Percentiles rank a stretch among this genome's conserved stretches.
Conservation (phyloP, 768 basidiomycete genomes). For the Floccularia luteovirens region DNA sequence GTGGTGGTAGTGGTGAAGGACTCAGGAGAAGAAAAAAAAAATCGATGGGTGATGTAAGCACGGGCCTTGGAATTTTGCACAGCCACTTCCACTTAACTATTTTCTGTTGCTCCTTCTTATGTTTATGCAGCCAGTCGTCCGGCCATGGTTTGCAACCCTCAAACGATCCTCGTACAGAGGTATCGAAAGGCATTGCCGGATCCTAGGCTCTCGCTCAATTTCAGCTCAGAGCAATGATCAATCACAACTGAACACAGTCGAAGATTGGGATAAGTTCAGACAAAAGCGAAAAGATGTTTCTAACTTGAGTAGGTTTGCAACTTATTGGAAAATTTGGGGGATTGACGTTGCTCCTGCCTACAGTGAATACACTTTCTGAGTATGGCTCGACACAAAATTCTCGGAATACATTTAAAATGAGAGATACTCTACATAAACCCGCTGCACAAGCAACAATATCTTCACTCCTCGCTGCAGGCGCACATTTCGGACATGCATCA, state of each 20-base stretch:
- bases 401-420: constrained; percentile 64
- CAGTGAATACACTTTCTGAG: constrained; percentile 55
- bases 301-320: constrained; percentile 39
- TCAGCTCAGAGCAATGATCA: constrained; percentile 8
- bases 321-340: neutral
- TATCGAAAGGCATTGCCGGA: constrained; percentile 7
- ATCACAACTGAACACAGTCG: constrained; percentile 34
- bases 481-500: constrained; percentile 87
- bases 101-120: constrained; percentile 18
- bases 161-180: constrained; percentile 16
- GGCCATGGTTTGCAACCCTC: constrained; percentile 28
- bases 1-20: constrained; percentile 29
- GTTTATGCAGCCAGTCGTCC: constrained; percentile 26
- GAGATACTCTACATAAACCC: constrained; percentile 63
- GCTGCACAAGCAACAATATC: constrained; percentile 72
- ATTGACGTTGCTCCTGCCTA: neutral
- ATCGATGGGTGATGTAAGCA: constrained; percentile 55
- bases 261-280: constrained; percentile 65
- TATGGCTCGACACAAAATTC: constrained; percentile 76
- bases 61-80: constrained; percentile 27
- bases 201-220: constrained; percentile 14
- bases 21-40: constrained; percentile 38
- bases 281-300: constrained; percentile 46
- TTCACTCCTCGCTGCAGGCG: constrained; percentile 85
- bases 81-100: constrained; percentile 26